phyloP scores from a whole-genome alignment of 2,329 filamentous ascomycete genomes.

The Penicillium palitans region DNA sequence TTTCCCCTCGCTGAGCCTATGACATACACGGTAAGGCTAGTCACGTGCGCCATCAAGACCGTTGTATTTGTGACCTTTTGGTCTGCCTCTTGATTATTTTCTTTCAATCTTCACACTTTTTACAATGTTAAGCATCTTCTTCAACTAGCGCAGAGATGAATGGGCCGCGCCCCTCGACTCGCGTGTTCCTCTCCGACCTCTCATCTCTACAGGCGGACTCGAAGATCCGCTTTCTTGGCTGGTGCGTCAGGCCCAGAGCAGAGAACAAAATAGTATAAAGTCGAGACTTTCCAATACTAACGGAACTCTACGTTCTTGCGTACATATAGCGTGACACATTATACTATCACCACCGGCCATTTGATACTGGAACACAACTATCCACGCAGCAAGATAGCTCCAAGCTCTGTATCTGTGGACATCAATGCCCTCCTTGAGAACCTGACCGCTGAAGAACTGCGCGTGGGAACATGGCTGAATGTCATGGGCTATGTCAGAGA shows the following conservation, averaged over 20 bases:
- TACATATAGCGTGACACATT: conserved; percentile 58
- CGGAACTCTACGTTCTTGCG: not conserved
- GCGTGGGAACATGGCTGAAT: conserved; percentile 84
- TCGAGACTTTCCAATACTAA: conserved; percentile 1
- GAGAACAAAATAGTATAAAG: not conserved
- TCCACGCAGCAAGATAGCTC: conserved; percentile 41
- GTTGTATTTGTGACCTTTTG: not conserved
- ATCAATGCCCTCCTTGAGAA: conserved; percentile 68
- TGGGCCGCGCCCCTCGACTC: conserved; percentile 63
- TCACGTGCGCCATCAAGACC: conserved; percentile 31
- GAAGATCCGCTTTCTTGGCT: conserved; percentile 92
- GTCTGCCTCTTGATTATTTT: not conserved
- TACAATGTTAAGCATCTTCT: conserved; percentile 3
- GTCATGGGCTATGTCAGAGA: conserved; percentile 74
- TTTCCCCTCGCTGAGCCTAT: conserved; percentile 38
- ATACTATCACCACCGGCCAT: conserved; percentile 58
- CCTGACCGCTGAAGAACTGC: conserved; percentile 63
- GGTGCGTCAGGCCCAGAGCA: conserved; percentile 58
- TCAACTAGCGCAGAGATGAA: conserved; percentile 29
- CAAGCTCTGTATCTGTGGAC: conserved; percentile 62
- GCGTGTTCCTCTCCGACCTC: conserved; percentile 66
- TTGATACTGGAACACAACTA: conserved; percentile 69
- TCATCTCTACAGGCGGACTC: conserved; percentile 54
- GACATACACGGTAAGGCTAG: conserved; percentile 39
- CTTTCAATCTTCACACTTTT: conserved; percentile 2